These are phyloP conservation scores for Microdochium trichocladiopsis DNA, from an alignment of 2,329 filamentous ascomycete genomes.

Conservation along the genomic window DNA sequence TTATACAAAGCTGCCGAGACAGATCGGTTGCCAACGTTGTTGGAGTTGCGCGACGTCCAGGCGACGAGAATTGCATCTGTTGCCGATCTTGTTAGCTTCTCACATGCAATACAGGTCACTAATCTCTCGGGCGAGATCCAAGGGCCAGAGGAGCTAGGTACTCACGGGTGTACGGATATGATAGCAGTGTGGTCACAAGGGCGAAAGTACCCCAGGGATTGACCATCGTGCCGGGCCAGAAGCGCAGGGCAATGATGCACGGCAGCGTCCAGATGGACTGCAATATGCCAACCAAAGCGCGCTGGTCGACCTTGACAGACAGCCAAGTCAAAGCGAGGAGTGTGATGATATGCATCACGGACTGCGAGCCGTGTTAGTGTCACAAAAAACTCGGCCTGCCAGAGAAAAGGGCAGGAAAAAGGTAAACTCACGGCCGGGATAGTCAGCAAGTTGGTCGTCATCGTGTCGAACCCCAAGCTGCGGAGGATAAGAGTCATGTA, in stretches of 20 bases:
- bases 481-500: constrained; percentile 48
- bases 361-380: constrained; percentile 27
- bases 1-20: constrained; percentile 55
- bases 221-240: constrained; percentile 32
- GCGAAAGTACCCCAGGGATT: constrained; percentile 44
- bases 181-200: constrained; percentile 38
- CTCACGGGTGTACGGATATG: constrained; percentile 45
- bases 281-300: constrained; percentile 35
- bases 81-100: neutral
- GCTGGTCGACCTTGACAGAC: constrained; percentile 41
- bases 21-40: constrained; percentile 50
- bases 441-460: constrained; percentile 48
- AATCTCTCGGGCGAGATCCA: neutral
- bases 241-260: constrained; percentile 40
- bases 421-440: constrained; percentile 36
- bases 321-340: constrained; percentile 43
- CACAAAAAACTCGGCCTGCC: constrained; percentile 22
- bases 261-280: constrained; percentile 48
- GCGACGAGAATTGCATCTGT: constrained; percentile 51
- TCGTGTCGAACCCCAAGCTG: constrained; percentile 41
- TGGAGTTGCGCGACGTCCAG: constrained; percentile 51
- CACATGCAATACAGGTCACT: neutral
- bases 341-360: constrained; percentile 41
- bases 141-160: constrained; percentile 1
- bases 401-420: constrained; percentile 17